Base-by-base conservation (phyloP, 441 rosid genomes). In the Syzygium syzygioides region DNA sequence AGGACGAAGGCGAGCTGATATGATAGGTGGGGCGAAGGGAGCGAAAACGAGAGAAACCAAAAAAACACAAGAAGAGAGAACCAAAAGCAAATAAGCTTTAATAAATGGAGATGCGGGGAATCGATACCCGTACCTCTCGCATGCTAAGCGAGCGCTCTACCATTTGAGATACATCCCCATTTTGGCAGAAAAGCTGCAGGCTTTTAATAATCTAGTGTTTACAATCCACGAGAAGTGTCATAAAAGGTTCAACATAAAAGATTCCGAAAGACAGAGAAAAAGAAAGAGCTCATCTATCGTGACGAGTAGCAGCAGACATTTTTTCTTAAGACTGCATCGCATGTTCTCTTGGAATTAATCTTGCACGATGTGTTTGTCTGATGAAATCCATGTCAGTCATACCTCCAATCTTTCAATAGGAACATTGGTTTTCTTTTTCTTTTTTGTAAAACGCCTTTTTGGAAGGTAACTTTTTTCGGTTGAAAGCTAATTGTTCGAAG, bases 71-170 rank as follows among this genome's bases (percentile, higher is more conserved):
- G 13, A 28, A 59, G 45, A 12, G 5, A 59, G 66, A 26, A 12
- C 1, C 30, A 10, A 3, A 59, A 14, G 23, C 28, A 56, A 25
- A 25, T 28, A 57, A 57, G 23, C 60, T 57, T 57, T 56, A 25
- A 20, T 23, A 11, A 18, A 66, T 59, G 87, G 87, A 86, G 87
- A 41, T 86, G 37, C 55, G 76, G 54, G 79, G 79, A 28, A 62
- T 86, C 45, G 56, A 48, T 86, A 56, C 37, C 45, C 56, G 28
- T 45, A 60, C 87, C 87, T 86, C 56, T 62, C 56, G 41, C 56
- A 62, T 60, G 79, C 87, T 59, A 59, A 86, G 79, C 87, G 55
- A 86, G 55, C 87, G 55, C 87, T 86, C 79, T 59, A 41, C 79
- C 87, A 86, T 86, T 34, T 57, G 76, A 86, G 87, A 34, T 86